These are phyloP conservation scores for Pythium dissotocum DNA, from an alignment of 352 stramenopile species.

Conservation along the genomic window DNA sequence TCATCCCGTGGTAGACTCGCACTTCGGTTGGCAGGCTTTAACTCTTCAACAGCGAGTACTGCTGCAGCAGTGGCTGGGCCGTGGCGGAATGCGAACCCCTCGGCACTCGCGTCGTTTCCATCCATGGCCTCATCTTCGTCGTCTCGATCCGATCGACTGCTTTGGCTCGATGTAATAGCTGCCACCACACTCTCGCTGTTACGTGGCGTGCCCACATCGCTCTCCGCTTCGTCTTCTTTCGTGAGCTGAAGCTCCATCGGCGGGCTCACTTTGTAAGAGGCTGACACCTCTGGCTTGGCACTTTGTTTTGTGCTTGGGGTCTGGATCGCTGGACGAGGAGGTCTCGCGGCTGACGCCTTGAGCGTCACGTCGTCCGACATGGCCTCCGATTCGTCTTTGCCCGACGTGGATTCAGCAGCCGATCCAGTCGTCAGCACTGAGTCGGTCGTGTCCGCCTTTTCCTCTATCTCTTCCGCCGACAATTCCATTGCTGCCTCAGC, in stretches of 20 bases:
- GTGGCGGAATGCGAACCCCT: slow-evolving; percentile 25
- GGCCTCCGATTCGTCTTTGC: slow-evolving; percentile 15
- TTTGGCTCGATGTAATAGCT: slow-evolving; percentile 10
- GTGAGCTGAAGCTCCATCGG: neutral
- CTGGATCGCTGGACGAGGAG: neutral
- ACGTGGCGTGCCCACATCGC: slow-evolving; percentile 8
- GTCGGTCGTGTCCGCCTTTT: neutral
- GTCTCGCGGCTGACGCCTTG: slow-evolving; percentile 5
- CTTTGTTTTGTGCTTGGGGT: neutral
- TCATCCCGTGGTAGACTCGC: slow-evolving; percentile 26
- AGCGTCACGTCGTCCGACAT: slow-evolving; percentile 28
- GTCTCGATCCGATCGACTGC: slow-evolving; percentile 23
- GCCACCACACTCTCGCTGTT: slow-evolving; percentile 18
- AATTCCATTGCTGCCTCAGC: neutral
- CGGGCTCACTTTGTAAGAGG: neutral
- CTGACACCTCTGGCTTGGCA: neutral
- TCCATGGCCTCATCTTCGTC: slow-evolving; percentile 41
- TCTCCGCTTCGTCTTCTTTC: neutral
- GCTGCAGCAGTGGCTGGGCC: neutral
- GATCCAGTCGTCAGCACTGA: neutral
- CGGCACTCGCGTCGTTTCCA: slow-evolving; percentile 29
- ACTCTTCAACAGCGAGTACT: neutral
- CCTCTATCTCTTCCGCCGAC: neutral
- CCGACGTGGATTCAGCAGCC: neutral
- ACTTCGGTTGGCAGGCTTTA: slow-evolving; percentile 19